These are phyloP conservation scores for Epichloe bromicola DNA, from an alignment of 2,329 filamentous ascomycete genomes.

Conservation along the genomic window DNA sequence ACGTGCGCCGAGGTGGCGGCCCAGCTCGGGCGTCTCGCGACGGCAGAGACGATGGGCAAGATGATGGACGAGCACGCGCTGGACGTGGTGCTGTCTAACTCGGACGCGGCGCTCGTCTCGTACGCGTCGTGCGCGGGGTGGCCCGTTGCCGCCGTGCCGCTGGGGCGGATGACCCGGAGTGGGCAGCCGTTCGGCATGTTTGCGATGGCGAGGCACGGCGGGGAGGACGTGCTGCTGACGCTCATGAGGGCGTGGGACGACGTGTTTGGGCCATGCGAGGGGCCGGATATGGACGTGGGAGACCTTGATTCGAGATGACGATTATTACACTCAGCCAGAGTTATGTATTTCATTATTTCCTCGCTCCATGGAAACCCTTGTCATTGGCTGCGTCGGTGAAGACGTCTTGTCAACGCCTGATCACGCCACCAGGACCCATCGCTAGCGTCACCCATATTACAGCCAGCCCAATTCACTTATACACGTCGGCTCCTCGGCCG, in stretches of 20 bases:
- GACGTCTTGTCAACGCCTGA: background rate
- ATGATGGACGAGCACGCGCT: background rate
- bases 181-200: conserved; percentile 4
- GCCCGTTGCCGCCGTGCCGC: background rate
- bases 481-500: background rate
- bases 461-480: no score
- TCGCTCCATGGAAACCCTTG: no score
- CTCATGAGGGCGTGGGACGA: conserved; percentile 1
- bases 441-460: background rate
- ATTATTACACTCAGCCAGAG: no score
- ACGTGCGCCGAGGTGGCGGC: background rate
- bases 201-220: background rate
- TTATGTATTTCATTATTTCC: no score
- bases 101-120: background rate
- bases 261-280: background rate
- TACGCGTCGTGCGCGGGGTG: background rate
- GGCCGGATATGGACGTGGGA: no score
- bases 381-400: no score
- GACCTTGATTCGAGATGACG: no score
- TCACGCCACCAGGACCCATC: conserved; percentile 8
- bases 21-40: background rate
- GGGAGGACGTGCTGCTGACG: conserved; percentile 1
- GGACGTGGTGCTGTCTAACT: background rate
- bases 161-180: background rate
- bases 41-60: background rate